Conservation (phyloP, 108 stramenopile genomes). For the Fistulifera pelliculosa region DNA sequence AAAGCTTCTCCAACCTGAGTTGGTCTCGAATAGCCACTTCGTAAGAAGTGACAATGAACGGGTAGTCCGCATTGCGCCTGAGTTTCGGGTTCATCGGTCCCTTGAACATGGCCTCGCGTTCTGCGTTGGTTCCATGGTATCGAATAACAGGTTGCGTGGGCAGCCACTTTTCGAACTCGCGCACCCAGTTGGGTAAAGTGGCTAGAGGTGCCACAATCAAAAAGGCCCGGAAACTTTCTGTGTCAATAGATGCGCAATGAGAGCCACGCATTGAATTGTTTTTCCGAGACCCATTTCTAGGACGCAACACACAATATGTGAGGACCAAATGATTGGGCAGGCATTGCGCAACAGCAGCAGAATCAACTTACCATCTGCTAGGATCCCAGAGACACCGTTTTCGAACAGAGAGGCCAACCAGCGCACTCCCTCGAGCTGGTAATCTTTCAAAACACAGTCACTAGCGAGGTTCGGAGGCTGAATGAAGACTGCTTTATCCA, state of each 20-base stretch:
- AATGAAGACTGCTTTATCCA: slow-evolving; percentile 67
- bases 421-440: slow-evolving; percentile 83
- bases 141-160: slow-evolving; percentile 79
- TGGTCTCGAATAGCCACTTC: slow-evolving; percentile 90
- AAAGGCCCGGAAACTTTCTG: slow-evolving; percentile 84
- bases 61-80: slow-evolving; percentile 59
- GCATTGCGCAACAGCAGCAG: not conserved
- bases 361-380: slow-evolving; percentile 74
- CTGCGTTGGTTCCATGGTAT: slow-evolving; percentile 88
- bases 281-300: slow-evolving; percentile 37
- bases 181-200: slow-evolving; percentile 97
- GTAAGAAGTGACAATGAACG: slow-evolving; percentile 91
- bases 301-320: not conserved
- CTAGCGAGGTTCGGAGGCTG: slow-evolving; percentile 71
- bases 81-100: slow-evolving; percentile 59
- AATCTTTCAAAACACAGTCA: slow-evolving; percentile 75
- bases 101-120: slow-evolving; percentile 68
- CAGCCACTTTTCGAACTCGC: slow-evolving; percentile 95
- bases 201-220: slow-evolving; percentile 95
- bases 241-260: slow-evolving; percentile 89
- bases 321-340: slow-evolving; percentile 4
- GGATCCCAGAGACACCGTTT: slow-evolving; percentile 95
- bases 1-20: slow-evolving; percentile 52
- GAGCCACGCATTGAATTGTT: slow-evolving; percentile 92
- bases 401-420: slow-evolving; percentile 96